Percentiles rank a stretch among this genome's conserved stretches.
These are phyloP conservation scores for Hymenoscyphus albidus DNA, from an alignment of 2,329 filamentous ascomycete genomes.

Conservation along the genomic window DNA sequence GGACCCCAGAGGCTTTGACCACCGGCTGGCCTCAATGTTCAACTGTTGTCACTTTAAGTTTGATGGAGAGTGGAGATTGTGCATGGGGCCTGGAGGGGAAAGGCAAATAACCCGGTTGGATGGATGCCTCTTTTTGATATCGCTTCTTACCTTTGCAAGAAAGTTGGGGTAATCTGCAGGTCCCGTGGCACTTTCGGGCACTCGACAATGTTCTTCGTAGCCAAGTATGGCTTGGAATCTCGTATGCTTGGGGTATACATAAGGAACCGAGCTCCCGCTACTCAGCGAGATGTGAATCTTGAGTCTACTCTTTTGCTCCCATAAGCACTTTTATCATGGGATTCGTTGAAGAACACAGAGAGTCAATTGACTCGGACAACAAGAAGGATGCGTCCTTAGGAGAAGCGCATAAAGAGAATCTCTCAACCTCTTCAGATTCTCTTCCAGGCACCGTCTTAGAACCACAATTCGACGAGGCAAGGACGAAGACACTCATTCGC, in stretches of 20 bases:
- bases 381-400: neutral
- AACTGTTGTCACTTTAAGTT: neutral
- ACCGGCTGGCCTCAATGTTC: neutral
- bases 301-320: neutral
- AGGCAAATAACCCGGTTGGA: neutral
- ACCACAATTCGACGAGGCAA: slow-evolving; percentile 18
- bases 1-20: slow-evolving; percentile 1
- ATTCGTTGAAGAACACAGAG: neutral
- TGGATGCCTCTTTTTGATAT: neutral
- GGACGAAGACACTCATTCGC: slow-evolving; percentile 24
- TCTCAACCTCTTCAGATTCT: neutral
- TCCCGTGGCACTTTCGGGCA: neutral
- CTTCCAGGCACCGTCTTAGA: neutral
- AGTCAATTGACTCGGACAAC: slow-evolving; percentile 4
- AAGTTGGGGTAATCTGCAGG: slow-evolving; percentile 1
- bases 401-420: slow-evolving; percentile 1
- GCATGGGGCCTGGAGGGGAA: neutral
- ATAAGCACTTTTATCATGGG: neutral
- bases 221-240: neutral
- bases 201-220: neutral
- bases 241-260: neutral
- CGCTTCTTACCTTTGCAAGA: neutral
- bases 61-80: neutral
- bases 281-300: neutral
- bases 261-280: neutral